A percentile compares a stretch with the other conserved stretches of the same genome.
These are phyloP conservation scores for Ichthyophthirius multifiliis DNA, from an alignment of 169 alveolate genomes.

Conservation along the genomic window DNA sequence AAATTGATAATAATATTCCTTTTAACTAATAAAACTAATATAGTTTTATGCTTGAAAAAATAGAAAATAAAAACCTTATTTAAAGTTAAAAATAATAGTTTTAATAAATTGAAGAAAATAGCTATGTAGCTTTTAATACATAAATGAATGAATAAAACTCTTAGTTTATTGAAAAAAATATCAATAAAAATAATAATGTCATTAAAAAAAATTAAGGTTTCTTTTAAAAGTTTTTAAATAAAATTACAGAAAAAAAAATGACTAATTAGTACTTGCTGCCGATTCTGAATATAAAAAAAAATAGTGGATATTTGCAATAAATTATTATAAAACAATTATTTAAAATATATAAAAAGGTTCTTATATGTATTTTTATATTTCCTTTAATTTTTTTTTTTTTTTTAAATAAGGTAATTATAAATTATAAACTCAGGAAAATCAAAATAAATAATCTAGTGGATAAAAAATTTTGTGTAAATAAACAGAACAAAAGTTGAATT, in stretches of 20 bases:
- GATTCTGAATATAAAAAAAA: neutral
- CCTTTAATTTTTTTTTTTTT: neutral
- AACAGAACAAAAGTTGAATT: neutral
- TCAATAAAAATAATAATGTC: neutral
- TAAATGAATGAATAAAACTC: neutral
- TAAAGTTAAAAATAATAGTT: neutral
- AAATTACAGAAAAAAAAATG: neutral
- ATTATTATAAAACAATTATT: neutral
- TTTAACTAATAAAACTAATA: neutral
- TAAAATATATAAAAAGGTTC: neutral
- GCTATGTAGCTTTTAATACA: neutral
- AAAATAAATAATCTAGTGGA: neutral
- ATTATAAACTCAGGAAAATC: constrained; percentile 4
- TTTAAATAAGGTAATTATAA: neutral
- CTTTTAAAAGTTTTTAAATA: neutral
- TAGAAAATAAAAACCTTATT: neutral
- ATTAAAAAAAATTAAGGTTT: neutral
- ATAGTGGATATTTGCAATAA: constrained; percentile 4
- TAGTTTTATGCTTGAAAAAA: neutral
- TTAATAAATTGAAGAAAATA: neutral
- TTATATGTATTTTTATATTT: neutral
- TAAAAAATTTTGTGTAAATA: neutral
- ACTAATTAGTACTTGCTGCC: neutral
- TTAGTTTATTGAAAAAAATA: neutral
- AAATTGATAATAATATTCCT: neutral